These are phyloP conservation scores for Verticillium tricorpus DNA, from an alignment of 2,329 filamentous ascomycete species.

Conservation along the genomic window DNA sequence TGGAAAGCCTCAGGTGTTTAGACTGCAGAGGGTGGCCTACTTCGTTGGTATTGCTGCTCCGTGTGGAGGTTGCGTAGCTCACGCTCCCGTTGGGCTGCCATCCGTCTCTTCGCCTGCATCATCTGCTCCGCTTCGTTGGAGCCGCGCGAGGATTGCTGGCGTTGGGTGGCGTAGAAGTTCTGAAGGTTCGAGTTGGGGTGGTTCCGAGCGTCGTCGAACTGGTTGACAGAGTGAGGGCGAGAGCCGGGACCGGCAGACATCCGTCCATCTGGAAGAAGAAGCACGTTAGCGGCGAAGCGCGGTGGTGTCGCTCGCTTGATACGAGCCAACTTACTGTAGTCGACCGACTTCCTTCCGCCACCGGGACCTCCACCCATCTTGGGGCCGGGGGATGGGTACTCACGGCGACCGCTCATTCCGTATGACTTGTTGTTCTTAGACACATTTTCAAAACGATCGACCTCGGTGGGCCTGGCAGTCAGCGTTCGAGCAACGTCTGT, in stretches of 20 bases:
- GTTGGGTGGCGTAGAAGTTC: slow-evolving; percentile 90
- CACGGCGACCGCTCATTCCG: slow-evolving; percentile 68
- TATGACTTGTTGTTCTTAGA: slow-evolving; percentile 96
- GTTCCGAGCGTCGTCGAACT: slow-evolving; percentile 69
- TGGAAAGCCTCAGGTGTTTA: slow-evolving; percentile 49
- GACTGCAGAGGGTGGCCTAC: slow-evolving; percentile 80
- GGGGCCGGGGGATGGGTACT: slow-evolving; percentile 64
- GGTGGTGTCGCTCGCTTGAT: slow-evolving; percentile 12
- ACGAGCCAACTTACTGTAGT: slow-evolving; percentile 20
- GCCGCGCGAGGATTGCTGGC: slow-evolving; percentile 81
- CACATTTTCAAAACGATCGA: slow-evolving; percentile 92
- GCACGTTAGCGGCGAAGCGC: slow-evolving; percentile 17
- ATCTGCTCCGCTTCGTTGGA: slow-evolving; percentile 92
- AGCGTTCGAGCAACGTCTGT: slow-evolving; percentile 14
- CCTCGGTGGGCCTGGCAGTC: slow-evolving; percentile 56
- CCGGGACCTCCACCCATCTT: slow-evolving; percentile 19
- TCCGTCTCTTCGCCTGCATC: slow-evolving; percentile 98
- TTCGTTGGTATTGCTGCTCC: slow-evolving; percentile 99
- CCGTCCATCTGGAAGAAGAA: slow-evolving; percentile 58
- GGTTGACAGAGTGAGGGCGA: slow-evolving; percentile 80
- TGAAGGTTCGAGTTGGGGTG: slow-evolving; percentile 77
- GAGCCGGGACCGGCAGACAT: slow-evolving; percentile 57
- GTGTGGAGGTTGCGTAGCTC: slow-evolving; percentile 99
- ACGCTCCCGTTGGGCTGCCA: slow-evolving; percentile 97
- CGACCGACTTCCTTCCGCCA: slow-evolving; percentile 20